Conservation (phyloP, 73 alveolate genomes). For the Tetrahymena malaccensis region DNA sequence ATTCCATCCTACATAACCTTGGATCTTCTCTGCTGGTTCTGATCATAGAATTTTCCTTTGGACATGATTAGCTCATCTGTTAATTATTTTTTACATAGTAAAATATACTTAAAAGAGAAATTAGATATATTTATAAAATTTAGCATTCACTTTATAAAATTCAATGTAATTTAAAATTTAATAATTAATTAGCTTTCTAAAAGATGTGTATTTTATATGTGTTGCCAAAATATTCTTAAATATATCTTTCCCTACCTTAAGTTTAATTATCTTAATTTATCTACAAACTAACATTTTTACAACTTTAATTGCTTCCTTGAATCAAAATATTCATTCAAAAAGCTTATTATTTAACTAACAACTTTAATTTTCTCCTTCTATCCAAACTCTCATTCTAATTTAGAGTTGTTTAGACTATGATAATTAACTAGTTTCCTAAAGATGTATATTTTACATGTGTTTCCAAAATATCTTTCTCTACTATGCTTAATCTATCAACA, state of each 20-base stretch:
- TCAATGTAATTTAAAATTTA: too few relatives aligned
- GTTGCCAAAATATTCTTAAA: background rate
- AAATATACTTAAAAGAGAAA: background rate
- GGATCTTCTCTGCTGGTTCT: conserved; percentile 32
- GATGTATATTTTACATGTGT: too few relatives aligned
- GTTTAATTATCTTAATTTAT: too few relatives aligned
- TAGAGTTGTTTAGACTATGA: too few relatives aligned
- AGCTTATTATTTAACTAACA: too few relatives aligned
- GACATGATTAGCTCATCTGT: conserved; percentile 1
- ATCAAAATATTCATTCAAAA: too few relatives aligned
- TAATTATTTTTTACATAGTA: background rate
- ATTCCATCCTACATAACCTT: conserved; percentile 41
- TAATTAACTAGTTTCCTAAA: too few relatives aligned
- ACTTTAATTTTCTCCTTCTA: too few relatives aligned
- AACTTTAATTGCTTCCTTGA: background rate
- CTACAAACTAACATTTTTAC: background rate
- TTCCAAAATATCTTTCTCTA: too few relatives aligned
- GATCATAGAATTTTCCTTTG: conserved; percentile 18
- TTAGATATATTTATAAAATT: background rate
- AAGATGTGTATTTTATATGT: background rate
- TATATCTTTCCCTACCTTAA: background rate
- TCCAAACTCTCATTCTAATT: too few relatives aligned
- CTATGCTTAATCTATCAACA: too few relatives aligned
- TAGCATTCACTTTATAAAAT: background rate
- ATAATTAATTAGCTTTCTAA: background rate